Evolutionary conservation across 164 flowering plant species (phyloP), one percentile per base, ranked within the genome.

Genomic region (Magnolia changhungtana): DNA sequence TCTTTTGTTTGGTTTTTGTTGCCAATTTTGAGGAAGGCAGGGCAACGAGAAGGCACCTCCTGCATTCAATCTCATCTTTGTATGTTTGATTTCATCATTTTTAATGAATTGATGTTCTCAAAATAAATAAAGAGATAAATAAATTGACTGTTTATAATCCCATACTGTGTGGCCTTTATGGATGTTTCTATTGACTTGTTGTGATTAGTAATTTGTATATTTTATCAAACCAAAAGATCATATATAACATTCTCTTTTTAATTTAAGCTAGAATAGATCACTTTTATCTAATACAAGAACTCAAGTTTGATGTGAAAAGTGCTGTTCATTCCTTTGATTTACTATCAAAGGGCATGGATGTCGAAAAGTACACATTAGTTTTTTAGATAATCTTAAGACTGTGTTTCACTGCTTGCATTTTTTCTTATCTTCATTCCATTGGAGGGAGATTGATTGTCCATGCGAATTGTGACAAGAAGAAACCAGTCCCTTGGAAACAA

Each of bases 351-450:
- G 79, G 77, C 81, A 68, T 91, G 69, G 98, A 96, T 88, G 88
- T 94, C 80, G 99, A 98, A 76, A 84, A 75, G 51, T 91, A 96
- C 74, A 78, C 78, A 8, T 88, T 94, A 80, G 85, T 84, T 71
- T 94, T 96, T 81, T 88, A 91, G 98, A 98, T 94, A 83, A 72
- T 64, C 51, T 75, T 72, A 14, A 75, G 29, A 71, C 75, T 63
- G 55, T 49, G 20, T 19, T 68, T 18, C 21, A 10, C 52, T 66
- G 19, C 19, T 11, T 71, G 27, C 27, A 24, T 24, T 24, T 24
- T 24, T 24, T 24, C 27, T 24, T 24, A 24, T 24, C 27, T 24
- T 24, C 27, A 24, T 24, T 24, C 27, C 27, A 24, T 24, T 24
- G 27, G 27, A 24, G 27, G 27, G 27, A 24, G 27, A 24, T 24